These are phyloP conservation scores for Penicillium hordei DNA, from an alignment of 2,329 filamentous ascomycete genomes.

Conservation along the genomic window DNA sequence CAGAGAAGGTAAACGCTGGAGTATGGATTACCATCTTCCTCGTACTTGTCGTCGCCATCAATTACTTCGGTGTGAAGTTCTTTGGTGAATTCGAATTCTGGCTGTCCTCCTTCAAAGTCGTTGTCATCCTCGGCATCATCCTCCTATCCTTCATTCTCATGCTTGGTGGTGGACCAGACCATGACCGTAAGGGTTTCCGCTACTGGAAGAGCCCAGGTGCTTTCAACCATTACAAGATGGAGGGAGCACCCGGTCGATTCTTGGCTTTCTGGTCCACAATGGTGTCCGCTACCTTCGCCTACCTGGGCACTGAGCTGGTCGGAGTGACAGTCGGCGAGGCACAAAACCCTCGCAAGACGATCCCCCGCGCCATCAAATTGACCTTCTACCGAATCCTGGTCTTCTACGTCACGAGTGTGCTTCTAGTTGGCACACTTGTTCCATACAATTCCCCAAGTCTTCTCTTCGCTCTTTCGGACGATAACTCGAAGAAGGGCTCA, in stretches of 20 bases:
- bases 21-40: constrained; percentile 76
- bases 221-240: constrained; percentile 51
- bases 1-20: constrained; percentile 68
- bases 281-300: constrained; percentile 76
- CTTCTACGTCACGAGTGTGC: constrained; percentile 74
- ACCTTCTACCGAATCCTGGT: constrained; percentile 80
- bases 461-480: constrained; percentile 45
- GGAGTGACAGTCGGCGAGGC: constrained; percentile 78
- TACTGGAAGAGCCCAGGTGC: constrained; percentile 66
- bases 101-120: constrained; percentile 65
- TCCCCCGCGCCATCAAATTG: constrained; percentile 74
- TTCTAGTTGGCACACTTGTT: constrained; percentile 74
- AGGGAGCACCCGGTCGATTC: constrained; percentile 54
- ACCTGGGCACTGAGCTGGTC: constrained; percentile 73
- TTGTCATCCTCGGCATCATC: constrained; percentile 66
- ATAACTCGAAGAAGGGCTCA: constrained; percentile 40
- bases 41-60: constrained; percentile 62
- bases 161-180: constrained; percentile 64
- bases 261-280: constrained; percentile 68
- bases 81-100: constrained; percentile 67
- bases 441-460: constrained; percentile 66
- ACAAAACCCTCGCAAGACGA: constrained; percentile 73
- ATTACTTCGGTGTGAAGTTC: constrained; percentile 68
- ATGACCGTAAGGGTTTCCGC: constrained; percentile 63
- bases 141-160: constrained; percentile 64